These are phyloP conservation scores for Incumbomyces lentus DNA, from an alignment of 2,329 filamentous ascomycete genomes.

Conservation along the genomic window DNA sequence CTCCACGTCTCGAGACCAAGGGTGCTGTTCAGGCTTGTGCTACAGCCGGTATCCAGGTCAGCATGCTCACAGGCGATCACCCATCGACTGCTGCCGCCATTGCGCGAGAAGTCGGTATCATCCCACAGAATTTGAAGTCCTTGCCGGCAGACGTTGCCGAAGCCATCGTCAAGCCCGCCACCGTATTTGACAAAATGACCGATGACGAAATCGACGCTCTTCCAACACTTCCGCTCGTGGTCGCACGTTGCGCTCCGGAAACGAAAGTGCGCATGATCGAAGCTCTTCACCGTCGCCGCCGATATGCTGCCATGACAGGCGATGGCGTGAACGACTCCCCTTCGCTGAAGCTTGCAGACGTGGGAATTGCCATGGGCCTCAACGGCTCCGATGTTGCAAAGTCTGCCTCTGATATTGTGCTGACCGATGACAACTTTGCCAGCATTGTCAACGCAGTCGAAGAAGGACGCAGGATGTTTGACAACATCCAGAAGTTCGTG, in stretches of 20 bases:
- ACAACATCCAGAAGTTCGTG: conserved; percentile 73
- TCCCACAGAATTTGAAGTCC: conserved; percentile 36
- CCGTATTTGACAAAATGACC: conserved; percentile 44
- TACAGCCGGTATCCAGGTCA: conserved; percentile 46
- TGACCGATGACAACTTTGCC: conserved; percentile 76
- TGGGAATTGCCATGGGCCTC: conserved; percentile 82
- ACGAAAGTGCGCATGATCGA: conserved; percentile 90
- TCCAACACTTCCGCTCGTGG: conserved; percentile 65
- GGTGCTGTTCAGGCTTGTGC: conserved; percentile 44
- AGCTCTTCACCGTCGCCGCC: conserved; percentile 64
- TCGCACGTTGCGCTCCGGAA: conserved; percentile 72
- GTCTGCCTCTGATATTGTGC: conserved; percentile 53
- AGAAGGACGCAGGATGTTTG: conserved; percentile 74
- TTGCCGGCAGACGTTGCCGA: conserved; percentile 37
- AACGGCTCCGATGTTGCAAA: conserved; percentile 79
- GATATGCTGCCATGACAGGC: conserved; percentile 78
- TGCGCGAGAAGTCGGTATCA: conserved; percentile 47
- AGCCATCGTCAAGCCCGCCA: conserved; percentile 45
- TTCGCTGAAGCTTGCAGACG: conserved; percentile 68
- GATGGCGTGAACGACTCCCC: conserved; percentile 83
- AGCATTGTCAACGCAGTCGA: conserved; percentile 74
- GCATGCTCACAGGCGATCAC: conserved; percentile 50
- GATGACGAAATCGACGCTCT: conserved; percentile 52
- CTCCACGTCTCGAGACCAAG: conserved; percentile 49
- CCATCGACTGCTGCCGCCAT: conserved; percentile 48